Evolutionary conservation across 495 filamentous ascomycete genomes (phyloP).

Genomic region (Lophiotrema nucula): DNA sequence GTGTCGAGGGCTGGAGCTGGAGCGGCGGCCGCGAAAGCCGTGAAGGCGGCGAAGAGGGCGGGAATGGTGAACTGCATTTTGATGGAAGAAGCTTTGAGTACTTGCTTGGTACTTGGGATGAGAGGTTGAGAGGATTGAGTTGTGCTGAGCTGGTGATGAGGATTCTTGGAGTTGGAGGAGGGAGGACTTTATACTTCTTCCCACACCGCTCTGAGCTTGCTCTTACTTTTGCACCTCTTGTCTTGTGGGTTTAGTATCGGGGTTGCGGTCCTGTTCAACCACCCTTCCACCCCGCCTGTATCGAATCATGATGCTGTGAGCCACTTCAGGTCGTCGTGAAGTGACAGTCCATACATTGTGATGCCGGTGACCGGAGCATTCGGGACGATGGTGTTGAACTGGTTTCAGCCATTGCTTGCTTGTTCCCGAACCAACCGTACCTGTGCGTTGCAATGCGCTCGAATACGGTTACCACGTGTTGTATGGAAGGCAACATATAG

Average conservation of each 20-base stretch:
- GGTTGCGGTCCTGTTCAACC: neutral
- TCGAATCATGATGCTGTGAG: neutral
- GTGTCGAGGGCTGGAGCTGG: neutral
- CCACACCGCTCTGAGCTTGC: neutral
- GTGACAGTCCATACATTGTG: no score
- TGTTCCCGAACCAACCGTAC: no score
- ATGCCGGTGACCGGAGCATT: neutral
- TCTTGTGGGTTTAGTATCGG: neutral
- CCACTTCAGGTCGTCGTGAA: no score
- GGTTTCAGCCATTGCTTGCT: no score
- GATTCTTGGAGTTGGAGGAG: neutral
- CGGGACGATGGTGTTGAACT: no score
- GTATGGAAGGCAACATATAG: no score
- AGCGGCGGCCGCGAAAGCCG: neutral
- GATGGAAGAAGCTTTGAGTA: neutral
- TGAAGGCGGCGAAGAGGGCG: neutral
- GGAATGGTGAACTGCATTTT: conserved; percentile 11
- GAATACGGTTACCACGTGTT: no score
- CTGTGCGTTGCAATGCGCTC: no score
- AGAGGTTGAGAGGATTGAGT: neutral
- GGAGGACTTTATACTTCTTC: neutral
- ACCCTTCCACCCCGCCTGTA: neutral
- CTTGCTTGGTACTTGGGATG: neutral
- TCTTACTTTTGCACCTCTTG: neutral
- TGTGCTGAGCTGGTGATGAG: conserved; percentile 1